Evolutionary conservation across 129 eudicot species (phyloP), one percentile per base, ranked within the genome.

Genomic region (Lactuca saligna): DNA sequence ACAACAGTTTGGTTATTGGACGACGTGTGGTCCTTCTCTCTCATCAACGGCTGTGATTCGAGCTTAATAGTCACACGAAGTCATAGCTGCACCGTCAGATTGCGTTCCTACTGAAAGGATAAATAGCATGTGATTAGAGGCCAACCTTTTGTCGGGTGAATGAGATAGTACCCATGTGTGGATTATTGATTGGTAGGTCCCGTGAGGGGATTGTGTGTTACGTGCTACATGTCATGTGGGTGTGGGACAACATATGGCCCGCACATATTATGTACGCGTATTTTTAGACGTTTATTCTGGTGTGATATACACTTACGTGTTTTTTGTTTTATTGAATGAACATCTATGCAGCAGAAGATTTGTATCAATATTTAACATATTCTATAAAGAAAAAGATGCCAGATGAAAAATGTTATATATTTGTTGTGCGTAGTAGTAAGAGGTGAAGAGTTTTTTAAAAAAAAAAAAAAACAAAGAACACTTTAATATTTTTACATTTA

Each of bases 61-160:
- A 59, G 29, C 17, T 9, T 7, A 25, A 0, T 8, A 34, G 60
- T 50, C 42, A 66, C 42, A 57, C 54, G 51, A 37, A 46, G 12
- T 57, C 55, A n/a, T 50, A 61, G n/a, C 63, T 68, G 56, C 38
- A 50, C 69, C 80, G 57, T 68, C 0, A 1, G 69, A 75, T 75
- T 20, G 1, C 33, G 65, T 66, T 64, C 54, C 78, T 56, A 53
- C 44, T 3, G 6, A 5, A 11, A 37, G 25, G 49, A 38, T 42
- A 59, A n/a, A 60, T 75, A 13, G 34, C 80, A 68, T 75, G 80
- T 75, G 74, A 75, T 46, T 39, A 56, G 12, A 57, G 74, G 53
- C 80, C 80, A 75, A 57, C 63, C 20, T 37, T 14, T 0, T 68
- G 80, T 68, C 74, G 80, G 80, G 56, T 75, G 74, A 59, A 9